Evolutionary conservation across 2,329 filamentous ascomycete species (phyloP).

Genomic region (Eutypa lata): DNA sequence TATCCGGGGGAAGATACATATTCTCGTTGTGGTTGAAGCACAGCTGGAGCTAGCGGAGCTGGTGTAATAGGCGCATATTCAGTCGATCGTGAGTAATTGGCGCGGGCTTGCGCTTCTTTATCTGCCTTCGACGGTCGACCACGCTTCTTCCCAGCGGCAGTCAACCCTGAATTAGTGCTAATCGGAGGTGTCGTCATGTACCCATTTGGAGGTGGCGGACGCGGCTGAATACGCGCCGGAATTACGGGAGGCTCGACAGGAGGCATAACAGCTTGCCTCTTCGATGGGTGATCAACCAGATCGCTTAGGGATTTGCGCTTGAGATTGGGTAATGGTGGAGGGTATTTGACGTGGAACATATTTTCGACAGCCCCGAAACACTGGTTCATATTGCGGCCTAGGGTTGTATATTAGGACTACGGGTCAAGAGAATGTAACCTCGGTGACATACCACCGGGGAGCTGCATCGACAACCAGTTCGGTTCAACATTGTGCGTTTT

Average conservation of each 20-base stretch:
- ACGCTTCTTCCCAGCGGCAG: constrained; percentile 36
- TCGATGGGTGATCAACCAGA: constrained; percentile 29
- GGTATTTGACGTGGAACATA: constrained; percentile 33
- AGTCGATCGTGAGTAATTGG: constrained; percentile 23
- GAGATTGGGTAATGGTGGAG: constrained; percentile 23
- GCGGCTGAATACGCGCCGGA: constrained; percentile 29
- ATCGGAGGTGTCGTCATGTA: constrained; percentile 16
- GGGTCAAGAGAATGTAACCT: constrained; percentile 7
- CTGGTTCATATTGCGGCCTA: constrained; percentile 47
- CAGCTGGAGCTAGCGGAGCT: constrained; percentile 20
- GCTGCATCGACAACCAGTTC: constrained; percentile 47
- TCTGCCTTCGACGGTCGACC: constrained; percentile 45
- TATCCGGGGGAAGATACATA: constrained; percentile 30
- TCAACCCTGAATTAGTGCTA: constrained; percentile 17
- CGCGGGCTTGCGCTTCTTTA: constrained; percentile 34
- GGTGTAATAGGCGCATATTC: constrained; percentile 31
- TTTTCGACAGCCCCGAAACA: constrained; percentile 39
- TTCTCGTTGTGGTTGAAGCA: constrained; percentile 25
- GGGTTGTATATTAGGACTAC: constrained; percentile 15
- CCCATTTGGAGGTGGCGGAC: constrained; percentile 25
- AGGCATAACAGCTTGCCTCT: constrained; percentile 29
- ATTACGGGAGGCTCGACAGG: constrained; percentile 23
- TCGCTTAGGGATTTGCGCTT: constrained; percentile 37
- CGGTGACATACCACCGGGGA: constrained; percentile 40
- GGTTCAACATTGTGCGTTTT: constrained; percentile 37